These are phyloP conservation scores for Exsudoporus frostii DNA, from an alignment of 768 basidiomycete species.

Conservation along the genomic window DNA sequence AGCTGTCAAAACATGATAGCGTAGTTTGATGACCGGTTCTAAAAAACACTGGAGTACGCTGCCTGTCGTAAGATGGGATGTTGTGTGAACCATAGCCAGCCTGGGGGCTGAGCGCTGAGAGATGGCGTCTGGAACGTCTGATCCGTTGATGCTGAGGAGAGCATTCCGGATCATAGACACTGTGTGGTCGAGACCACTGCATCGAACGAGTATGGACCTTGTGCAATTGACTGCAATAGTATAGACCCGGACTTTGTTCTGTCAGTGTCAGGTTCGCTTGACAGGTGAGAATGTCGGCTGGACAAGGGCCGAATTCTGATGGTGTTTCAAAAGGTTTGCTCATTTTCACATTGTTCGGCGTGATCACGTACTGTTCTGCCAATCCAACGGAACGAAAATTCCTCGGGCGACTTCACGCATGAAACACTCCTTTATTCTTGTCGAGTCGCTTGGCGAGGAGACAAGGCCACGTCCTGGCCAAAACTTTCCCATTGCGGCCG, in stretches of 20 bases:
- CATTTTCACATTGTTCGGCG: not conserved
- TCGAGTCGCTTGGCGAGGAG: not conserved
- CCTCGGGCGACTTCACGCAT: not conserved
- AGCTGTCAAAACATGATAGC: not conserved
- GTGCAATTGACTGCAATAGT: not conserved
- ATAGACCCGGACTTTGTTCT: not conserved
- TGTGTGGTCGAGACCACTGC: not conserved
- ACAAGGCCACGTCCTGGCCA: not conserved
- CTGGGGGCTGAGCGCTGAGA: not conserved
- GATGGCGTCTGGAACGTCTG: not conserved
- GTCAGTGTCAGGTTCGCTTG: not conserved
- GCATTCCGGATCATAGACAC: not conserved
- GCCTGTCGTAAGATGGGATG: constrained; percentile 5
- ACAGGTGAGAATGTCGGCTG: not conserved
- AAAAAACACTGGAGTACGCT: not conserved
- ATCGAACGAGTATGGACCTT: not conserved
- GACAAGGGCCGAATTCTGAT: not conserved
- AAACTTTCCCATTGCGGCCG: not conserved
- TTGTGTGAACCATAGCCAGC: not conserved
- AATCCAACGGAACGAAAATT: too few relatives aligned
- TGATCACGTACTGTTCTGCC: not conserved
- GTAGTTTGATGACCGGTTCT: not conserved
- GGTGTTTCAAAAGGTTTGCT: not conserved
- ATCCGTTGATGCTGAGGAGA: not conserved
- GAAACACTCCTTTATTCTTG: not conserved